A percentile compares a stretch with the other conserved stretches of the same genome.
Evolutionary conservation across 768 basidiomycete species (phyloP).

Genomic region (Tubosaeta brunneosetosa): DNA sequence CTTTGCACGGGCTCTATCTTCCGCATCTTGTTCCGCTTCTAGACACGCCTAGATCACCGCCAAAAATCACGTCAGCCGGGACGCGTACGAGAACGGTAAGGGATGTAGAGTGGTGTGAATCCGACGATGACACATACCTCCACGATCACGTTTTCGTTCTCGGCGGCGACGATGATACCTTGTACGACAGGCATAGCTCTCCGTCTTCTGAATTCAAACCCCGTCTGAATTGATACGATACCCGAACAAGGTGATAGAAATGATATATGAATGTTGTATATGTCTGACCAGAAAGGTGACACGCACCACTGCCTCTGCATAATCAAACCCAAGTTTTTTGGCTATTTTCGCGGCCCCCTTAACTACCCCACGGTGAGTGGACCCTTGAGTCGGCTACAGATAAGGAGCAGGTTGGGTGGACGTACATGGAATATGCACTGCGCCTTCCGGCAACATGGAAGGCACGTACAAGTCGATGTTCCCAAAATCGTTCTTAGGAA

Average conservation of each 20-base stretch:
- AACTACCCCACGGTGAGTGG: constrained; percentile 38
- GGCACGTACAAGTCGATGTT: constrained; percentile 96
- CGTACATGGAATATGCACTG: constrained; percentile 87
- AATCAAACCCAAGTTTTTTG: constrained; percentile 79
- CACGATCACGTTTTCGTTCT: constrained; percentile 67
- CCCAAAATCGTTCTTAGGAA: constrained; percentile 94
- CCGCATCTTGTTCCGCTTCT: constrained; percentile 73
- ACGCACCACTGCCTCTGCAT: constrained; percentile 93
- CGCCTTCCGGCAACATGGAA: constrained; percentile 89
- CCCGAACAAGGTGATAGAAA: not conserved
- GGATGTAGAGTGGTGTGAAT: not conserved
- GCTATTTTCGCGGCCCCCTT: constrained; percentile 90
- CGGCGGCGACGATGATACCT: constrained; percentile 82
- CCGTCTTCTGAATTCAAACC: constrained; percentile 95
- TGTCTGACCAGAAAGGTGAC: constrained; percentile 9
- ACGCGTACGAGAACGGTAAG: not conserved
- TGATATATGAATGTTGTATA: not conserved
- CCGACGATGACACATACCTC: constrained; percentile 50
- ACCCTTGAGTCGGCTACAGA: constrained; percentile 9
- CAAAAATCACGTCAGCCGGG: constrained; percentile 11
- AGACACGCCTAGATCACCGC: constrained; percentile 64
- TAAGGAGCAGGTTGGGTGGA: constrained; percentile 16
- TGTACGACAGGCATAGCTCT: constrained; percentile 79
- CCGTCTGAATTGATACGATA: constrained; percentile 50
- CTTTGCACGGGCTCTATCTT: constrained; percentile 72